Base-by-base conservation (phyloP, 129 eudicot species). In the Rutidosis leptorrhynchoides region DNA sequence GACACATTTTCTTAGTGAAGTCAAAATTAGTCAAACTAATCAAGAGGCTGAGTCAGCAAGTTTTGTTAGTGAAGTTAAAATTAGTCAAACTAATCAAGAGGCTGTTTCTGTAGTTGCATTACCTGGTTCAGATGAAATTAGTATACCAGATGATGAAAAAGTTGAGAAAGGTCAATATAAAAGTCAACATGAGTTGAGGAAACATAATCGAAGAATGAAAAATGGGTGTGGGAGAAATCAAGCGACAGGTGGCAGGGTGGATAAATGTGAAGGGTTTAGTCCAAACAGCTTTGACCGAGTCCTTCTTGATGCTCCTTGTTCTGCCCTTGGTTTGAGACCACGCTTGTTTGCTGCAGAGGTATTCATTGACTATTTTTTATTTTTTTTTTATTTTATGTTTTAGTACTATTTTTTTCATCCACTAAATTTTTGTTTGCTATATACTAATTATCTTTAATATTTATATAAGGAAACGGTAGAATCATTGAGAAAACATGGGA, bases 231-330 rank as follows among this genome's bases (percentile, higher is more conserved):
- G 99, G 78, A 84, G 86, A 79, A 78, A 78, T 58, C 81, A 75
- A 57, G 3, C 80, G 10, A 68, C 68, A 53, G 95, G 95, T 63
- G 82, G 77, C 58, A 78, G 87, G 77, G 96, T 81, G 74, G 83
- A 79, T 74, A 89, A 82, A 67, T 86, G 85, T 33, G 69, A 77
- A 73, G 99, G 99, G 14, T 94, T 94, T 75, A 55, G 60, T n/a
- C 90, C 99, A 7, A 87, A 84, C 73, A 94, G 93, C 79, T 94
- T 94, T 80, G 99, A 94, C 61, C 89, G 99, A 28, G 95, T 94
- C 42, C 99, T 94, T 71, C 97, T 94, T 48, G 99, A 94, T 86
- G 97, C 97, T 74, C 99, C 97, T 32, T 89, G 97, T 72, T 94
- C 99, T 62, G 99, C 99, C 70, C 93, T 94, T 82, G 99, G 97